Conservation (phyloP, 805 yeast species). For the Jamesozyma gamospora region DNA sequence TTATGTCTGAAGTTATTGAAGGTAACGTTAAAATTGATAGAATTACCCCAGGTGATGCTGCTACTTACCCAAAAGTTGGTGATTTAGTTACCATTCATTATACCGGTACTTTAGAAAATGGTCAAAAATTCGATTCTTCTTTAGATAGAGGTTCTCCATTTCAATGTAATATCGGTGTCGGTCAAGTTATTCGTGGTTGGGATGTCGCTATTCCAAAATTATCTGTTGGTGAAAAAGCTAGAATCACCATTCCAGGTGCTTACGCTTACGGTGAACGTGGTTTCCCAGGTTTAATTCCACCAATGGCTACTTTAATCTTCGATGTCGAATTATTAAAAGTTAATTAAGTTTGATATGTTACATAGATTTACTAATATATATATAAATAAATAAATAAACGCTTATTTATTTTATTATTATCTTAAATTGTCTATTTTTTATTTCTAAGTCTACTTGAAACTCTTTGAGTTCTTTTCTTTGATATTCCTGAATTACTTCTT, state of each 20-base stretch:
- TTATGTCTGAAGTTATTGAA: slow-evolving; percentile 31
- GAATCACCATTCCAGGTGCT: slow-evolving; percentile 83
- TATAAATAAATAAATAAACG: neutral
- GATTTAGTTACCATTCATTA: slow-evolving; percentile 90
- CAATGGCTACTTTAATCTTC: slow-evolving; percentile 84
- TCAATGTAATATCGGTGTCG: slow-evolving; percentile 89
- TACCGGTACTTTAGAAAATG: slow-evolving; percentile 90
- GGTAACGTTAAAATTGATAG: slow-evolving; percentile 33
- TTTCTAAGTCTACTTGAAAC: slow-evolving; percentile 26
- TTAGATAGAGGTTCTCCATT: slow-evolving; percentile 92
- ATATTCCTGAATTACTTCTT: neutral
- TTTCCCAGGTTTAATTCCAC: slow-evolving; percentile 94
- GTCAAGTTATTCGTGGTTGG: slow-evolving; percentile 96
- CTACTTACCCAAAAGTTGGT: slow-evolving; percentile 76
- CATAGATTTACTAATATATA: neutral
- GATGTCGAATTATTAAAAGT: slow-evolving; percentile 62
- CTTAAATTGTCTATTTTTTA: slow-evolving; percentile 10
- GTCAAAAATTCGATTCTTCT: slow-evolving; percentile 92
- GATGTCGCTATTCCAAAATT: slow-evolving; percentile 88
- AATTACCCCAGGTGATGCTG: slow-evolving; percentile 61
- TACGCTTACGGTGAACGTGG: slow-evolving; percentile 94
- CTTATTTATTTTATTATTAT: neutral
- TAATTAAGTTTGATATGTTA: slow-evolving; percentile 21
- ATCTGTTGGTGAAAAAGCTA: slow-evolving; percentile 87
- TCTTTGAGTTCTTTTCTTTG: slow-evolving; percentile 6